A percentile compares a stretch with the other conserved stretches of the same genome.
Evolutionary conservation across 108 stramenopile genomes (phyloP).

Genomic region (Asterionellopsis glacialis): DNA sequence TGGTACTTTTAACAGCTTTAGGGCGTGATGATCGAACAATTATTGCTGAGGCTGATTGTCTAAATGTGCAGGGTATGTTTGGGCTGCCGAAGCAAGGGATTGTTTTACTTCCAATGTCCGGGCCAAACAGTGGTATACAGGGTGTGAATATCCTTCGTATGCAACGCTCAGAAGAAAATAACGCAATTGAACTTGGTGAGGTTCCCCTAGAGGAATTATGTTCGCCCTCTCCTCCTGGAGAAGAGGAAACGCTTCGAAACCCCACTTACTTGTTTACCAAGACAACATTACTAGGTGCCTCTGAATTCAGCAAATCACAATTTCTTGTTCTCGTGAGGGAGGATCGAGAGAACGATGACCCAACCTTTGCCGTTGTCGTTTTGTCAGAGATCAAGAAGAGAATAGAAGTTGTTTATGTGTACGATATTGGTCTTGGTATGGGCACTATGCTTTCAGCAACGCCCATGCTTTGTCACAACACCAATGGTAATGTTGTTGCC

Average conservation of each 20-base stretch:
- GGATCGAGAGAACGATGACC: background rate
- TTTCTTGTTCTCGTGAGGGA: constrained; percentile 6
- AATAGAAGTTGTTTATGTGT: background rate
- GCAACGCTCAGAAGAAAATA: no score
- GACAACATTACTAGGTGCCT: constrained; percentile 1
- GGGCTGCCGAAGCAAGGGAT: constrained; percentile 45
- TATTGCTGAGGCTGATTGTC: constrained; percentile 62
- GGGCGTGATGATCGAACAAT: constrained; percentile 71
- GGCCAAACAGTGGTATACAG: no score
- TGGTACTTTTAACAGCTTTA: constrained; percentile 63
- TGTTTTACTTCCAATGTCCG: background rate
- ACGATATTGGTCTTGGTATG: no score
- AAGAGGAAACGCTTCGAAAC: background rate
- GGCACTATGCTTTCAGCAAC: background rate
- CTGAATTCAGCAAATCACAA: background rate
- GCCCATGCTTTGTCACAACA: background rate
- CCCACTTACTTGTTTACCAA: background rate
- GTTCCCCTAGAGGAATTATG: no score
- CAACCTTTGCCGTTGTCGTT: constrained; percentile 12
- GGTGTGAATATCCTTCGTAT: no score
- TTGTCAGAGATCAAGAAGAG: constrained; percentile 8
- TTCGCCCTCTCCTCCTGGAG: no score
- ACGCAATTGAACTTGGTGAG: no score
- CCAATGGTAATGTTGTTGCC: constrained; percentile 4
- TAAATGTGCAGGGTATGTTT: constrained; percentile 52